Evolutionary conservation across 192 early-diverging fungal species (phyloP).

Genomic region (Backusella australiensis): DNA sequence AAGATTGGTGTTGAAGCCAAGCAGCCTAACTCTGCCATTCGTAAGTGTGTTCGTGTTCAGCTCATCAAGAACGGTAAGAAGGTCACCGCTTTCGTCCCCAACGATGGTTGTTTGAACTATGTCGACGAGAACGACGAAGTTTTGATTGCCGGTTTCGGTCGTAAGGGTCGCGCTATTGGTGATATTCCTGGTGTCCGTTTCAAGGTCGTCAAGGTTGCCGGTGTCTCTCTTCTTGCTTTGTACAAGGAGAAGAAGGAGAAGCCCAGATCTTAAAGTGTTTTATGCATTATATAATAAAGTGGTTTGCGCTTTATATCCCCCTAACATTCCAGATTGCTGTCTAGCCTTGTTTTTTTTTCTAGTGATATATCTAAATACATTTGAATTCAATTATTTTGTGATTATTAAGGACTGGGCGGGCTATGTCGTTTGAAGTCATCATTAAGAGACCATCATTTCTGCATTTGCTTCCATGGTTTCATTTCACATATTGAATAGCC

Average conservation of each 20-base stretch:
- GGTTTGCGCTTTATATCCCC: neutral
- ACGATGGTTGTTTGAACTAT: constrained; percentile 99
- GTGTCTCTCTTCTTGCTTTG: constrained; percentile 97
- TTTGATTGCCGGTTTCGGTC: constrained; percentile 99
- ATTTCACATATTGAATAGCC: neutral
- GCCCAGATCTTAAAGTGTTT: constrained; percentile 78
- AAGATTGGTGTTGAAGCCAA: constrained; percentile 99
- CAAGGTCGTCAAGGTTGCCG: constrained; percentile 99
- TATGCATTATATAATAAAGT: neutral
- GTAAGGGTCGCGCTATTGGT: constrained; percentile 97
- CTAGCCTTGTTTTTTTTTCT: too few species aligned
- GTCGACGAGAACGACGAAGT: constrained; percentile 99
- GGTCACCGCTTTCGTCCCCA: constrained; percentile 99
- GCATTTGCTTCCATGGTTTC: neutral
- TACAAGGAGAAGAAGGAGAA: constrained; percentile 99
- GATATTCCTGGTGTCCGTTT: constrained; percentile 99
- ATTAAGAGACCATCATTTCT: neutral
- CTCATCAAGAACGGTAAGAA: constrained; percentile 99
- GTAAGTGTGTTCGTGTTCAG: constrained; percentile 99
- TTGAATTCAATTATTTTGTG: too few species aligned
- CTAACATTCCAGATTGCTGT: too few species aligned
- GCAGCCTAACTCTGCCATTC: constrained; percentile 99
- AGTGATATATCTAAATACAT: too few species aligned
- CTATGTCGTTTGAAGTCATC: neutral
- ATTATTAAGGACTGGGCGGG: neutral